These are phyloP conservation scores for Penicillium soppii DNA, from an alignment of 495 filamentous ascomycete genomes.

Conservation along the genomic window DNA sequence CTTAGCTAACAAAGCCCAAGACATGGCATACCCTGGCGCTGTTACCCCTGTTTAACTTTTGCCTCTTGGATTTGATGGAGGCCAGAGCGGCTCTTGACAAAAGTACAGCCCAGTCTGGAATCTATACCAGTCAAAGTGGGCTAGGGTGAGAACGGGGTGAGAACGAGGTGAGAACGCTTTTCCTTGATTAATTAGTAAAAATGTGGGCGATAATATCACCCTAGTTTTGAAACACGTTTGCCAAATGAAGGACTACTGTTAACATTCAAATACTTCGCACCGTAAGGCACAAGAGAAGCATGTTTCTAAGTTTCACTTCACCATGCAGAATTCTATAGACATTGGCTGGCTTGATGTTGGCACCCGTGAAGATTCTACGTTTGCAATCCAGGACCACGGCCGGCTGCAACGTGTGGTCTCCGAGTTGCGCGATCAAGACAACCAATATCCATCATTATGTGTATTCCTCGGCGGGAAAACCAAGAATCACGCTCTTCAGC, in stretches of 20 bases:
- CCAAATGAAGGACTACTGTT: background rate
- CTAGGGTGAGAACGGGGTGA: no score
- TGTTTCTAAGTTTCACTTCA: background rate
- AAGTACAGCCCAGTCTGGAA: background rate
- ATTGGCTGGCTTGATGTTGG: slow-evolving; percentile 22
- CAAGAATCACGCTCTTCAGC: slow-evolving; percentile 16
- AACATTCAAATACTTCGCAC: background rate
- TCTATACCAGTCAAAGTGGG: background rate
- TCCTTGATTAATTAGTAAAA: no score
- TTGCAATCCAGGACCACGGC: slow-evolving; percentile 16
- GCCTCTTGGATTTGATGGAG: background rate
- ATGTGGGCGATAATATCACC: no score
- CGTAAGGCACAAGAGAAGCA: background rate
- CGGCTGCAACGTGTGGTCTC: slow-evolving; percentile 10
- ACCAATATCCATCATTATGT: slow-evolving; percentile 16
- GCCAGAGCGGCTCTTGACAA: background rate
- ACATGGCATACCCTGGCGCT: background rate
- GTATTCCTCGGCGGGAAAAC: slow-evolving; percentile 16
- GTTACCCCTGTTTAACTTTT: background rate
- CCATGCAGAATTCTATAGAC: slow-evolving; percentile 8
- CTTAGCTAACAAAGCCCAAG: background rate
- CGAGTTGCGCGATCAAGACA: slow-evolving; percentile 11
- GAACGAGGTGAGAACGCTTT: background rate
- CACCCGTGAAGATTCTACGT: slow-evolving; percentile 7
- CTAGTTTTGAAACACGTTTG: no score